Percentiles rank a stretch among this genome's conserved stretches.
Conservation (phyloP, 768 basidiomycete species). For the Chalciporus pseudorubinellus region DNA sequence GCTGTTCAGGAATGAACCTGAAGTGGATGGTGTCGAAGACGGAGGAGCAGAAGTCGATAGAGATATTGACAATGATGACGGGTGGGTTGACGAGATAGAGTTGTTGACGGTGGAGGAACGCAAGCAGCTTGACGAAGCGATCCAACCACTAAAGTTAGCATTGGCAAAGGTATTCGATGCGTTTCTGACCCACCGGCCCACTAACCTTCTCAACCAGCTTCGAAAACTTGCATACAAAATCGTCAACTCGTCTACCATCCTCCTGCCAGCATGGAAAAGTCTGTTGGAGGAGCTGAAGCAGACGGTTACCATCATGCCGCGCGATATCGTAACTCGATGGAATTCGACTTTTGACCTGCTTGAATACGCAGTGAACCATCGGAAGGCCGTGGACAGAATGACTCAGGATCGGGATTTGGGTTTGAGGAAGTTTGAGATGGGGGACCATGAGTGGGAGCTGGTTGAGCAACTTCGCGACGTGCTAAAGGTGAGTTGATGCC, state of each 20-base stretch:
- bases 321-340: slow-evolving; percentile 21
- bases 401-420: neutral
- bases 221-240: slow-evolving; percentile 19
- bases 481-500: slow-evolving; percentile 21
- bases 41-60: too few species aligned
- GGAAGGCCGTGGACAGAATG: neutral
- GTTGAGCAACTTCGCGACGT: slow-evolving; percentile 14
- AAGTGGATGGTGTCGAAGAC: too few species aligned
- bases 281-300: neutral
- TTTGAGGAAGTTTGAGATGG: slow-evolving; percentile 13
- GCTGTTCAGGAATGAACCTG: too few species aligned
- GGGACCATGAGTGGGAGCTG: slow-evolving; percentile 12
- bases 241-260: slow-evolving; percentile 19
- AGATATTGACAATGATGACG: slow-evolving; percentile 13
- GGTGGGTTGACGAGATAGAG: slow-evolving; percentile 19
- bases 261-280: slow-evolving; percentile 18
- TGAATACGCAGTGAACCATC: neutral
- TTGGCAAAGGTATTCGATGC: slow-evolving; percentile 11
- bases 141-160: neutral
- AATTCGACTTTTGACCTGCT: slow-evolving; percentile 10
- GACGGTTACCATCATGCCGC: slow-evolving; percentile 6
- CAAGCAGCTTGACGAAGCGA: too few species aligned
- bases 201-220: slow-evolving; percentile 11
- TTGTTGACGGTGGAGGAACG: too few species aligned
- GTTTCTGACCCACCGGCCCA: too few species aligned